Base-by-base conservation (phyloP, 179 eudicot species). In the Beta macrorhiza region DNA sequence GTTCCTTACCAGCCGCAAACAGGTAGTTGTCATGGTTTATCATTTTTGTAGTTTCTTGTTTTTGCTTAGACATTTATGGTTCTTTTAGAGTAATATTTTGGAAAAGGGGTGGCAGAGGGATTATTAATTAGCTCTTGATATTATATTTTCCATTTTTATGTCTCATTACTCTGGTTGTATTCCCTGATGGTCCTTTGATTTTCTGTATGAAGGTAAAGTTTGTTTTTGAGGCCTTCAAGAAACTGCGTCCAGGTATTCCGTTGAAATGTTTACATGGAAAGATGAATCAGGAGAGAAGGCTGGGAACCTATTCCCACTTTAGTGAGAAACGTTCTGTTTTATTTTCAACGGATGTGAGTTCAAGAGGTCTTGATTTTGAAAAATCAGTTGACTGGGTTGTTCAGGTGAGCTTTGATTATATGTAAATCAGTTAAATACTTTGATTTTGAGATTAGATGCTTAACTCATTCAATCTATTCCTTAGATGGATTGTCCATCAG, bases 311-410 rank as follows among this genome's bases (percentile, higher is more conserved):
- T 82, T 86, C 91, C n/a, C 89, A 91, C 62, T 95, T 95, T 81
- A 91, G 93, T 84, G 98, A 84, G 70, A 82, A 86, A 44, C 87
- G 85, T 17, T 85, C 92, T 14, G 93, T 95, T 88, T 88, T 95
- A 13, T 93, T 95, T 75, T 82, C 91, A 14, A 95, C 98, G 19
- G 98, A 95, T 90, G 98, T 95, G 82, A 87, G 95, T 76, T 79
- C 98, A 62, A 91, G 98, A 86, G 98, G 98, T 64, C 95, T 95
- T 74, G 98, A 95, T 87, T 95, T 95, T 76, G 89, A 92, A 51
- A 89, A 91, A 85, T 90, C 90, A 44, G 97, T 95, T 82, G 98
- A 93, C 81, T 93, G 98, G 97, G 98, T 93, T 88, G 98, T 95
- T 75, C 98, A 95, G 94, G 98, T 95, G 71, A 83, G 82, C 78